phyloP scores from a whole-genome alignment of 2,329 filamentous ascomycete genomes.

The Xylariomycetidae sp. region DNA sequence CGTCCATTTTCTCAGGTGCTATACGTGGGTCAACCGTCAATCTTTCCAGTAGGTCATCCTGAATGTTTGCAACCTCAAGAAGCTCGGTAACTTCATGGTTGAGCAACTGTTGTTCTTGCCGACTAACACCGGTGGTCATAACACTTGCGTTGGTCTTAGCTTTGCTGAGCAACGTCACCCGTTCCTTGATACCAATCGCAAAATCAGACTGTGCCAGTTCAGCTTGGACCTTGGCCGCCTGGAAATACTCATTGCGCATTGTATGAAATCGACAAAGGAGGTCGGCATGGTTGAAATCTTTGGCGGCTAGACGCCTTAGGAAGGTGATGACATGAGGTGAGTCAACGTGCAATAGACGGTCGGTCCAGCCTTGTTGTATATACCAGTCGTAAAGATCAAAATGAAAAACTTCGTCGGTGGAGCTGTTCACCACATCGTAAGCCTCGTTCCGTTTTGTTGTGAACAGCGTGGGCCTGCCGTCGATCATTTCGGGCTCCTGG shows the following conservation, averaged over 20 bases:
- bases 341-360: slow-evolving; percentile 78
- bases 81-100: slow-evolving; percentile 80
- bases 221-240: slow-evolving; percentile 82
- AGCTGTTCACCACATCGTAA: slow-evolving; percentile 83
- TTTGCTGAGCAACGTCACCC: slow-evolving; percentile 83
- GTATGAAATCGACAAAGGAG: slow-evolving; percentile 91
- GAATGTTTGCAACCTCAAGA: slow-evolving; percentile 89
- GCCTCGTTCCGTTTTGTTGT: slow-evolving; percentile 81
- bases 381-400: slow-evolving; percentile 99
- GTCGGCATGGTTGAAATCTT: slow-evolving; percentile 75
- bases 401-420: slow-evolving; percentile 90
- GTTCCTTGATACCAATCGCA: slow-evolving; percentile 69
- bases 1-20: slow-evolving; percentile 53
- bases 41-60: slow-evolving; percentile 82
- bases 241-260: slow-evolving; percentile 75
- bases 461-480: slow-evolving; percentile 72
- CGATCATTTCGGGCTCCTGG: slow-evolving; percentile 65
- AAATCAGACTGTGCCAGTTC: slow-evolving; percentile 82
- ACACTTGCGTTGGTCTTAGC: slow-evolving; percentile 92
- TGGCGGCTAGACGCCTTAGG: slow-evolving; percentile 68
- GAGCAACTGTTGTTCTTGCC: slow-evolving; percentile 78
- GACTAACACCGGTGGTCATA: slow-evolving; percentile 67
- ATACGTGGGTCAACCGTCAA: slow-evolving; percentile 71
- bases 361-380: slow-evolving; percentile 75
- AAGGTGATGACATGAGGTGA: slow-evolving; percentile 85